These are phyloP conservation scores for Ceratocystis albifundus DNA, from an alignment of 2,329 filamentous ascomycete genomes.

Conservation along the genomic window DNA sequence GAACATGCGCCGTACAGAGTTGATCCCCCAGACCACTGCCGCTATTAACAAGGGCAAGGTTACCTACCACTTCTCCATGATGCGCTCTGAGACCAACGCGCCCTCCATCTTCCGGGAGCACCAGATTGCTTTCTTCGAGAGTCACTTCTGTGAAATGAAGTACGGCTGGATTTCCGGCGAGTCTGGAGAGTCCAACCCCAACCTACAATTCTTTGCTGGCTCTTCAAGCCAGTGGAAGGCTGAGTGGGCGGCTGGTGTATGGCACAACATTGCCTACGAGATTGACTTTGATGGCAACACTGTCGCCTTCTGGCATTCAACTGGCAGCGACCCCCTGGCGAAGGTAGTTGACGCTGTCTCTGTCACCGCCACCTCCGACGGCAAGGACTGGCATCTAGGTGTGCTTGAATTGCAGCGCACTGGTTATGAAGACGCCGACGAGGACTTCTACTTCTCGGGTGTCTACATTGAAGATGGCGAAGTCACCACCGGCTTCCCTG, in stretches of 20 bases:
- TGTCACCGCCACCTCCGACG: slow-evolving; percentile 52
- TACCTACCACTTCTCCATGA: slow-evolving; percentile 62
- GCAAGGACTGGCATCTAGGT: slow-evolving; percentile 61
- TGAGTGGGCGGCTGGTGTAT: slow-evolving; percentile 49
- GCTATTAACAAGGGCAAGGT: slow-evolving; percentile 55
- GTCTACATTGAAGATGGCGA: slow-evolving; percentile 51
- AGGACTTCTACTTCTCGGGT: slow-evolving; percentile 62
- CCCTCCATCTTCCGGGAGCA: slow-evolving; percentile 54
- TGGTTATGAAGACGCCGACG: slow-evolving; percentile 42
- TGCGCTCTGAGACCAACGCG: slow-evolving; percentile 46
- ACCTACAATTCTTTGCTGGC: slow-evolving; percentile 53
- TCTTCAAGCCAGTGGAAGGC: slow-evolving; percentile 51
- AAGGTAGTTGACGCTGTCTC: slow-evolving; percentile 50
- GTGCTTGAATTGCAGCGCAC: slow-evolving; percentile 52
- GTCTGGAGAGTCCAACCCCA: slow-evolving; percentile 36
- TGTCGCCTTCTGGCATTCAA: slow-evolving; percentile 60
- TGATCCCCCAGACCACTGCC: slow-evolving; percentile 58
- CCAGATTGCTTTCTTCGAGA: slow-evolving; percentile 53
- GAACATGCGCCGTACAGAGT: slow-evolving; percentile 59
- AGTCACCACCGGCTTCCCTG: slow-evolving; percentile 29
- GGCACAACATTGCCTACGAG: slow-evolving; percentile 67
- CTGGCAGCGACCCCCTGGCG: slow-evolving; percentile 44
- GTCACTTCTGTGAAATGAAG: slow-evolving; percentile 65
- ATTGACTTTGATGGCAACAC: slow-evolving; percentile 52
- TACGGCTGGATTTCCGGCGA: slow-evolving; percentile 48